A percentile compares a stretch with the other conserved stretches of the same genome.
phyloP scores from a whole-genome alignment of 1,284 basidiomycete genomes.

The Vanrija pseudolonga region DNA sequence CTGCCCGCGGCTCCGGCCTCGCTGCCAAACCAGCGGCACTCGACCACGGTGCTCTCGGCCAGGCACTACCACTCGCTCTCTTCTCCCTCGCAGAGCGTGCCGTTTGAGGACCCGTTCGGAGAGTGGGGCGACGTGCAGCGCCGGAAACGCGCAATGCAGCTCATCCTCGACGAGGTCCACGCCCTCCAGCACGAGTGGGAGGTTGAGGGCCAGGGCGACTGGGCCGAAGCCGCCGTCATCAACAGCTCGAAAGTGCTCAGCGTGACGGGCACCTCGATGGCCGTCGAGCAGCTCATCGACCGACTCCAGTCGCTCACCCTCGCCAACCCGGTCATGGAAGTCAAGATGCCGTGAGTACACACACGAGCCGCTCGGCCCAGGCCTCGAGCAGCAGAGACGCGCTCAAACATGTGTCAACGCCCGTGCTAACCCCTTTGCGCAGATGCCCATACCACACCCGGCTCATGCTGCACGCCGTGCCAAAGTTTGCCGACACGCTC shows the following conservation, averaged over 20 bases:
- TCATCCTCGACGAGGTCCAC: constrained; percentile 47
- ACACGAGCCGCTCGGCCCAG: constrained; percentile 5
- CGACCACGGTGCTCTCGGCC: constrained; percentile 44
- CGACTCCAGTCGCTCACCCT: constrained; percentile 39
- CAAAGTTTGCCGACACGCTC: constrained; percentile 36
- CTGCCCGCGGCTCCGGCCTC: constrained; percentile 31
- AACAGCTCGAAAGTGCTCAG: constrained; percentile 47
- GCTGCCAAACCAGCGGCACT: constrained; percentile 21
- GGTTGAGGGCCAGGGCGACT: constrained; percentile 35
- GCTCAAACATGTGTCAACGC: too few relatives aligned
- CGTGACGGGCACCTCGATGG: constrained; percentile 42
- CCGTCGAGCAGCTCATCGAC: constrained; percentile 42
- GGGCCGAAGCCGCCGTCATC: constrained; percentile 46
- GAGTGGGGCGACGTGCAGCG: constrained; percentile 27
- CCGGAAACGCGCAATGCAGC: constrained; percentile 38
- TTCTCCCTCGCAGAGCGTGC: constrained; percentile 31
- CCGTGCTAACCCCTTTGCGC: not conserved
- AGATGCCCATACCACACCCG: constrained; percentile 45
- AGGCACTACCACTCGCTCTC: constrained; percentile 45
- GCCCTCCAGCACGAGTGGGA: constrained; percentile 37
- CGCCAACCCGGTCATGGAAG: constrained; percentile 49
- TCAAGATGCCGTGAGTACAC: constrained; percentile 37
- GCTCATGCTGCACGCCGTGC: constrained; percentile 45
- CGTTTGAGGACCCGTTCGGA: constrained; percentile 21
- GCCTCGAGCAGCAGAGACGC: too few relatives aligned